A percentile compares a stretch with the other conserved stretches of the same genome.
These are phyloP conservation scores for Venturia oleaginea DNA, from an alignment of 2,329 filamentous ascomycete genomes.

Conservation along the genomic window DNA sequence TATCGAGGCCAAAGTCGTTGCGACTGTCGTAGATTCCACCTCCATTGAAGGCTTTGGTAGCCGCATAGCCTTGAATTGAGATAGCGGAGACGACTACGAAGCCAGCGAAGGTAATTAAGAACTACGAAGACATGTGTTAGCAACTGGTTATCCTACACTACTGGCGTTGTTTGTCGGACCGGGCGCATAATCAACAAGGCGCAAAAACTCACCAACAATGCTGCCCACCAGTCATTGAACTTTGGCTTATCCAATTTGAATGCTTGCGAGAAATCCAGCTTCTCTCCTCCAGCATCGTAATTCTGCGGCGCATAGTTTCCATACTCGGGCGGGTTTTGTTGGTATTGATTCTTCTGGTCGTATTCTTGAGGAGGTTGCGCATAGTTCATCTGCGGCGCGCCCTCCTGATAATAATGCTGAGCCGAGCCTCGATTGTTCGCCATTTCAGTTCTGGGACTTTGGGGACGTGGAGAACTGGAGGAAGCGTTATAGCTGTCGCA, in stretches of 20 bases:
- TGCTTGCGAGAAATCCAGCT: constrained; percentile 61
- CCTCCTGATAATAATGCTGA: constrained; percentile 11
- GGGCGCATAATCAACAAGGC: constrained; percentile 17
- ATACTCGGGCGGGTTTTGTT: constrained; percentile 17
- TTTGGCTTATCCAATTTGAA: constrained; percentile 81
- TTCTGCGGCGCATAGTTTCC: constrained; percentile 19
- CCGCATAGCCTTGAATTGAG: constrained; percentile 60
- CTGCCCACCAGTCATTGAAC: constrained; percentile 86
- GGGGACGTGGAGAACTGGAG: background rate
- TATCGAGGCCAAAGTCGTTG: constrained; percentile 62
- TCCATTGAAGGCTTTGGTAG: constrained; percentile 54
- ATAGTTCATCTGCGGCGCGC: background rate
- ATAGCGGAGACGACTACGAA: constrained; percentile 70
- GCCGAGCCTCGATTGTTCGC: constrained; percentile 8
- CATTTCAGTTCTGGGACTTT: background rate
- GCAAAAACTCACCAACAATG: constrained; percentile 50
- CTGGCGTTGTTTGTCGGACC: background rate
- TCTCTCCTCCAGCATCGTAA: constrained; percentile 28
- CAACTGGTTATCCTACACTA: background rate
- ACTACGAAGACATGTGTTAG: constrained; percentile 32
- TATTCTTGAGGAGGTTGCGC: background rate
- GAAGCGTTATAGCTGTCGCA: background rate
- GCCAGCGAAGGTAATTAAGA: constrained; percentile 61
- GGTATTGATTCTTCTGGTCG: background rate
- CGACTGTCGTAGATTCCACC: constrained; percentile 62